Conservation (phyloP, 2,329 filamentous ascomycete genomes). For the Camillea tinctor region DNA sequence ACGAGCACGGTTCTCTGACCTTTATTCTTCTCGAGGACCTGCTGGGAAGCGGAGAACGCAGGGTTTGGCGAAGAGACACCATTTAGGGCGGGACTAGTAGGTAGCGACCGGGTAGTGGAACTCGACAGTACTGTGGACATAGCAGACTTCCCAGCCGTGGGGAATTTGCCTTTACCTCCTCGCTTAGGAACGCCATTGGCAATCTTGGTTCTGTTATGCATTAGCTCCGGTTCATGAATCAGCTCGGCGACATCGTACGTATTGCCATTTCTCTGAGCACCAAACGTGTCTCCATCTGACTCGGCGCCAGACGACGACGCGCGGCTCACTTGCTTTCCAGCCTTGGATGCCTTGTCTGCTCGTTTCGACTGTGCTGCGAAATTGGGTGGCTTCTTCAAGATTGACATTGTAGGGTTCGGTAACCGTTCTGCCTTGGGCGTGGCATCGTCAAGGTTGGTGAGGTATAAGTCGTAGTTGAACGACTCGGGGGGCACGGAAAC, state of each 20-base stretch:
- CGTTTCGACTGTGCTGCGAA: constrained; percentile 9
- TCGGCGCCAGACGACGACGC: constrained; percentile 41
- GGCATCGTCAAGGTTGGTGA: constrained; percentile 50
- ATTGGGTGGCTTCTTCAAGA: constrained; percentile 43
- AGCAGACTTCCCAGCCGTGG: constrained; percentile 34
- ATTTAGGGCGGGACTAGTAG: constrained; percentile 56
- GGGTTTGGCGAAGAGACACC: constrained; percentile 55
- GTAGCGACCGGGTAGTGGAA: constrained; percentile 43
- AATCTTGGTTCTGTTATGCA: constrained; percentile 37
- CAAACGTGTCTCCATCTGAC: constrained; percentile 32
- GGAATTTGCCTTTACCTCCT: constrained; percentile 27
- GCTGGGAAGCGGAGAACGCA: constrained; percentile 49
- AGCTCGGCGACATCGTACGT: constrained; percentile 36
- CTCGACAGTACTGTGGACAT: constrained; percentile 45
- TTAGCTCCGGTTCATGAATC: constrained; percentile 29
- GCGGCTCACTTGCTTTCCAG: constrained; percentile 31
- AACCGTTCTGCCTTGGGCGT: constrained; percentile 47
- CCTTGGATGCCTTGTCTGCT: constrained; percentile 30
- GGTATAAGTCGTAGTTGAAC: constrained; percentile 55
- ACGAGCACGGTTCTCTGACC: constrained; percentile 54
- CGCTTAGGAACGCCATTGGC: constrained; percentile 34
- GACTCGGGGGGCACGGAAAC: constrained; percentile 45
- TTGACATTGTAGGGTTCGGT: constrained; percentile 48
- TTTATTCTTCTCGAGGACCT: constrained; percentile 52
- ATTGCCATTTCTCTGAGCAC: constrained; percentile 39